Conservation (phyloP, 2,329 filamentous ascomycete species). For the Talaromyces piceae region DNA sequence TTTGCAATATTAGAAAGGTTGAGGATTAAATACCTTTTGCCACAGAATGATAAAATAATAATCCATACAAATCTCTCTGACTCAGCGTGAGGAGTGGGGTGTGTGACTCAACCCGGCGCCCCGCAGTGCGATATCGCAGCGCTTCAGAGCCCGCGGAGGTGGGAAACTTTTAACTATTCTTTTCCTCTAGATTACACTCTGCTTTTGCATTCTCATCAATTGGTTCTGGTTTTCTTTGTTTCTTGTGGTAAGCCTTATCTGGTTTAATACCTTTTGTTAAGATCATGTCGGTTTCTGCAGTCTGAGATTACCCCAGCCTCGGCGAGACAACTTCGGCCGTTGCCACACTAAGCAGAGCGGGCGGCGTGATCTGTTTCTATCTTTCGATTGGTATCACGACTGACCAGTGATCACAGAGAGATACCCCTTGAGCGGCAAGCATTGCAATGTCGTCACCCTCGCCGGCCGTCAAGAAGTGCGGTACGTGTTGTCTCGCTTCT, state of each 20-base stretch:
- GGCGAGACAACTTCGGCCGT: background rate
- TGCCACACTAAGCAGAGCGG: background rate
- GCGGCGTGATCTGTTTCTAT: background rate
- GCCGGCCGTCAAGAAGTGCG: constrained; percentile 33
- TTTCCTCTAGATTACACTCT: background rate
- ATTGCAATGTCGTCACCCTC: constrained; percentile 15
- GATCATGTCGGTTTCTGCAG: background rate
- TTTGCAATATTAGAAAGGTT: too few species aligned
- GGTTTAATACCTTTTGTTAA: background rate
- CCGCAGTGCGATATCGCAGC: constrained; percentile 25
- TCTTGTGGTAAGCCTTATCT: background rate
- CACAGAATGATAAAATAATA: too few species aligned
- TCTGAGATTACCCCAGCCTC: background rate
- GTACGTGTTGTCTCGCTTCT: constrained; percentile 17
- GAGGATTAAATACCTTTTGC: too few species aligned
- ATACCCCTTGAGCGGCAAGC: background rate
- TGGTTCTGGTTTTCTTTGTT: background rate
- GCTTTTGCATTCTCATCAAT: background rate
- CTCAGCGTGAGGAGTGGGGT: constrained; percentile 1
- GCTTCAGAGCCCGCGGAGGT: constrained; percentile 16
- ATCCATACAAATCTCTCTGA: background rate
- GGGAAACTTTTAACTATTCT: too few species aligned
- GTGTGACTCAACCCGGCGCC: constrained; percentile 22
- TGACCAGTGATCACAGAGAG: background rate
- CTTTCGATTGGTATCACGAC: background rate